A percentile compares a stretch with the other conserved stretches of the same genome.
Evolutionary conservation across 2,329 filamentous ascomycete genomes (phyloP).

Genomic region (Mycosphaerella sp.): DNA sequence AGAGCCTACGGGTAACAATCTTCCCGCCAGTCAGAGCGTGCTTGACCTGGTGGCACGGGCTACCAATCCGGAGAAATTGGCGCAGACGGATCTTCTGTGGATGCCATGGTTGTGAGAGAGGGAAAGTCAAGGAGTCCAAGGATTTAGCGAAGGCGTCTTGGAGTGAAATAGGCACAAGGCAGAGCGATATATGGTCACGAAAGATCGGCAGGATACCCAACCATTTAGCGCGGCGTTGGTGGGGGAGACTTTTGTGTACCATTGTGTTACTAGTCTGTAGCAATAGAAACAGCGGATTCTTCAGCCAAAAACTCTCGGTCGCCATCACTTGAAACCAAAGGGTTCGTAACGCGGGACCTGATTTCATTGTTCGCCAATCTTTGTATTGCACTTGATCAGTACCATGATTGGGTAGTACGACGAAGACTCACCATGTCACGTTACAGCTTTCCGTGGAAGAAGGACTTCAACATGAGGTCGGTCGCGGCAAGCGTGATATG

Average conservation of each 20-base stretch:
- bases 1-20: slow-evolving; percentile 58
- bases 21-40: slow-evolving; percentile 94
- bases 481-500: no score
- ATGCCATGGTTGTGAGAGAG: slow-evolving; percentile 77
- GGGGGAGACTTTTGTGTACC: background rate
- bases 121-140: background rate
- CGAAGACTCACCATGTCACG: slow-evolving; percentile 16
- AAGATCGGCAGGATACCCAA: background rate
- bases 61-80: slow-evolving; percentile 84
- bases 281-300: background rate
- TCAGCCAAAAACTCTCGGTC: background rate
- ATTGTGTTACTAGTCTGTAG: background rate
- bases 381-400: background rate
- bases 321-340: background rate
- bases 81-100: slow-evolving; percentile 87
- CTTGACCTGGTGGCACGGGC: slow-evolving; percentile 91
- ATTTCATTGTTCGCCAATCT: background rate
- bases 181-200: background rate
- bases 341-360: background rate
- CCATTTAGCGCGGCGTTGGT: slow-evolving; percentile 1
- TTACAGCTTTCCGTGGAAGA: no score
- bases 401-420: background rate
- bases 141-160: background rate
- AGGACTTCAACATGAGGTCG: no score
- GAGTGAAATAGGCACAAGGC: background rate